These are phyloP conservation scores for Gossypium australe DNA, from an alignment of 345 rosid genomes.

Conservation along the genomic window DNA sequence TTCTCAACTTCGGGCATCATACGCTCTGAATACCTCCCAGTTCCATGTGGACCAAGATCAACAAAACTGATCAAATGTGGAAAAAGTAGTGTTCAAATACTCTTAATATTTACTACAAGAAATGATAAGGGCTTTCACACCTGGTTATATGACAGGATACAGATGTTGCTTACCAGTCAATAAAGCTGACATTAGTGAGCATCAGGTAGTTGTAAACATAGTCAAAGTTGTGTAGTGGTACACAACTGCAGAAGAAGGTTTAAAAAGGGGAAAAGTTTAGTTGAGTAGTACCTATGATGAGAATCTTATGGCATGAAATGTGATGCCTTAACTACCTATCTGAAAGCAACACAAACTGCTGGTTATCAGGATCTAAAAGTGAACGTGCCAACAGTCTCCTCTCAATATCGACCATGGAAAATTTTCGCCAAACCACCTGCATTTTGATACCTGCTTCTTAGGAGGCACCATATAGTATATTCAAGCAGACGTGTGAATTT, in stretches of 20 bases:
- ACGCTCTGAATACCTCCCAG: conserved; percentile 59
- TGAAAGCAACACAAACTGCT: conserved; percentile 64
- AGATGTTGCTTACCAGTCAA: conserved; percentile 47
- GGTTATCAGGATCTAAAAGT: conserved; percentile 60
- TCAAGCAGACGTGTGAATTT: not conserved
- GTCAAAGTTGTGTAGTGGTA: conserved; percentile 55
- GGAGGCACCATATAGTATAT: not conserved
- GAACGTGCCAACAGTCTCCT: conserved; percentile 60
- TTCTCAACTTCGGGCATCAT: conserved; percentile 65
- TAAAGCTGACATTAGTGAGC: conserved; percentile 52
- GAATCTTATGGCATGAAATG: conserved; percentile 8
- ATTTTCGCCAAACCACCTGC: conserved; percentile 67
- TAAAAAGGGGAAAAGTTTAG: conserved; percentile 10
- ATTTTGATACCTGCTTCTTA: conserved; percentile 5
- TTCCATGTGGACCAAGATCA: conserved; percentile 70
- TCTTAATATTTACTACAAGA: not conserved
- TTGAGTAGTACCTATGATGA: not conserved
- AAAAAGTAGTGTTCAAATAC: not conserved
- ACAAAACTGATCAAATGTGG: conserved; percentile 39
- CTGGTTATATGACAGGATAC: not conserved
- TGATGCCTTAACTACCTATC: conserved; percentile 43
- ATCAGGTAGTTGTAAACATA: conserved; percentile 53
- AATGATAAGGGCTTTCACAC: not conserved
- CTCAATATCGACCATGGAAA: conserved; percentile 71
- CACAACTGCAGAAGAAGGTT: conserved; percentile 39